Conservation (phyloP, 108 stramenopile genomes). For the Pseudonitzschia multiseries region DNA sequence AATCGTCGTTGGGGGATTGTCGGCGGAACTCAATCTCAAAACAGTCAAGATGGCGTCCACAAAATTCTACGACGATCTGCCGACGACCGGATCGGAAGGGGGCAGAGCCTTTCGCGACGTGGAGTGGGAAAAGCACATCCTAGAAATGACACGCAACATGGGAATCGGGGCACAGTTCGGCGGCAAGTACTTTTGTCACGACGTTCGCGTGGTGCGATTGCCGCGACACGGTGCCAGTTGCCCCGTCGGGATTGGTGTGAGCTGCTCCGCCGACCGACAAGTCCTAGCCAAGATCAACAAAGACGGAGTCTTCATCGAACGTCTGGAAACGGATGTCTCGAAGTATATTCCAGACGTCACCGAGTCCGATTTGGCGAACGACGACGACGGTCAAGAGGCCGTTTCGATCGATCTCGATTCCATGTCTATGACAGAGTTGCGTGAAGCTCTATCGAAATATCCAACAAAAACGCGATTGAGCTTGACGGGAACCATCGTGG, state of each 20-base stretch:
- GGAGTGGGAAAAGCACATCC: slow-evolving; percentile 86
- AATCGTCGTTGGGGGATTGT: slow-evolving; percentile 92
- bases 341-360: slow-evolving; percentile 94
- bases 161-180: slow-evolving; percentile 97
- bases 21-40: slow-evolving; percentile 91
- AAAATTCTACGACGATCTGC: slow-evolving; percentile 92
- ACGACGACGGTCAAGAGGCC: slow-evolving; percentile 33
- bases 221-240: slow-evolving; percentile 97
- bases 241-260: slow-evolving; percentile 95
- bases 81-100: slow-evolving; percentile 72
- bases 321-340: slow-evolving; percentile 87
- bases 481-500: slow-evolving; percentile 91
- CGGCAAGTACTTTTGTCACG: slow-evolving; percentile 98
- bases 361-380: slow-evolving; percentile 42
- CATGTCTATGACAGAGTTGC: slow-evolving; percentile 84
- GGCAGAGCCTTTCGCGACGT: slow-evolving; percentile 94
- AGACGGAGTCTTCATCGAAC: slow-evolving; percentile 94
- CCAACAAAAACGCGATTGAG: slow-evolving; percentile 87
- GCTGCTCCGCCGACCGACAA: slow-evolving; percentile 96
- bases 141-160: slow-evolving; percentile 87
- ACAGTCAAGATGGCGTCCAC: slow-evolving; percentile 94
- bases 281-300: slow-evolving; percentile 92
- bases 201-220: slow-evolving; percentile 91
- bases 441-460: slow-evolving; percentile 75
- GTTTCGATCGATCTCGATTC: slow-evolving; percentile 88